phyloP scores from a whole-genome alignment of 345 rosid species.

The Reutealis trisperma region DNA sequence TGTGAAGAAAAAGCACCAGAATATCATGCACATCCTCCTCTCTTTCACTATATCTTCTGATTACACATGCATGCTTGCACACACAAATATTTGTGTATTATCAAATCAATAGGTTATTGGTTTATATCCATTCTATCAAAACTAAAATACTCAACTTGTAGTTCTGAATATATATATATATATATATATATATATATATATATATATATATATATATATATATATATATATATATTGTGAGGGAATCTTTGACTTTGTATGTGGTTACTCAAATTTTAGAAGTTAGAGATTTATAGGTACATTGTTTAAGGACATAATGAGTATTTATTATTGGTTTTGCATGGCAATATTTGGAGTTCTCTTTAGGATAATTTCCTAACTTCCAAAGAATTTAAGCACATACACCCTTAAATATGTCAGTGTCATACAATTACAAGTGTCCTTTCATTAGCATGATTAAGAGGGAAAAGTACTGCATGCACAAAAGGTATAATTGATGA shows the following conservation, averaged over 20 bases:
- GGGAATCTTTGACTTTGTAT: too few species aligned
- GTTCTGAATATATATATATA: neutral
- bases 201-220: too few species aligned
- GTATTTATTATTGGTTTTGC: neutral
- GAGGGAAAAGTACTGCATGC: neutral
- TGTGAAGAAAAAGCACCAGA: neutral
- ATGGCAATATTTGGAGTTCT: neutral
- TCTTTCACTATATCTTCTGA: too few species aligned
- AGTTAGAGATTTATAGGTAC: neutral
- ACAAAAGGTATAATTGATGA: neutral
- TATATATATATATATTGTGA: too few species aligned
- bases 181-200: too few species aligned
- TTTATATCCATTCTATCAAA: neutral
- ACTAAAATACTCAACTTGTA: neutral
- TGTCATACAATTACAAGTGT: neutral
- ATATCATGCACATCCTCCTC: neutral
- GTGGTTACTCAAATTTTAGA: neutral
- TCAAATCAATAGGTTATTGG: neutral
- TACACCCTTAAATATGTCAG: neutral
- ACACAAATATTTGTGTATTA: neutral
- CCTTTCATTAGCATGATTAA: neutral
- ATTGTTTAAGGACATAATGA: neutral
- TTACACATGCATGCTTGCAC: neutral
- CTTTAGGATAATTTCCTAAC: neutral
- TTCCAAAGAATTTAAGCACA: neutral